Evolutionary conservation across 345 rosid genomes (phyloP).

Genomic region (Crucihimalaya himalaica): DNA sequence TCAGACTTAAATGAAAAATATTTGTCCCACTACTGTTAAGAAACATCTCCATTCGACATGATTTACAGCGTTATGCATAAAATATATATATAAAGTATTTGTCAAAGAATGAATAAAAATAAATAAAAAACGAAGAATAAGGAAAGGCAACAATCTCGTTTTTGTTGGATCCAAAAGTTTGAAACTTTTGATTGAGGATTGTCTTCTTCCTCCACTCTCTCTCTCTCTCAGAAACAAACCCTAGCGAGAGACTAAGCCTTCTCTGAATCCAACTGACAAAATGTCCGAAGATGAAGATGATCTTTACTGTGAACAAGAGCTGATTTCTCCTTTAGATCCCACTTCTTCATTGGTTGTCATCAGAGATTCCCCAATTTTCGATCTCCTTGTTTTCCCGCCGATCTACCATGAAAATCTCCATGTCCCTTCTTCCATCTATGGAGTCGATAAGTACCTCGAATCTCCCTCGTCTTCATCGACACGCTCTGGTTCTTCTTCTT

Average conservation of each 20-base stretch:
- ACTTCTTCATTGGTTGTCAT: constrained; percentile 46
- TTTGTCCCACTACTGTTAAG: background rate
- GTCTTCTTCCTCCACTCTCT: background rate
- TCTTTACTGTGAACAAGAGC: background rate
- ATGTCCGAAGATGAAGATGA: constrained; percentile 36
- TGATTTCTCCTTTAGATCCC: background rate
- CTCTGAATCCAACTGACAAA: background rate
- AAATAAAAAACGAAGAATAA: background rate
- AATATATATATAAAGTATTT: too few relatives aligned
- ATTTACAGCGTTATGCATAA: too few relatives aligned
- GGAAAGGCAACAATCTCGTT: background rate
- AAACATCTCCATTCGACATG: background rate
- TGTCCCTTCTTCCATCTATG: constrained; percentile 24
- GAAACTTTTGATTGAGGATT: constrained; percentile 11
- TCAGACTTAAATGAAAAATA: background rate
- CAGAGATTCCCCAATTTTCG: constrained; percentile 42
- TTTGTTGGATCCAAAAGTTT: constrained; percentile 17
- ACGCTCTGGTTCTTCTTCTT: constrained; percentile 34
- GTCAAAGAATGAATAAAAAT: too few relatives aligned
- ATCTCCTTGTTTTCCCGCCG: constrained; percentile 53
- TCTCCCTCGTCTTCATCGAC: constrained; percentile 25
- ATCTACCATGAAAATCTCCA: constrained; percentile 56
- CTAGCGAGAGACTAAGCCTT: background rate
- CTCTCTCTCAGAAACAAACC: constrained; percentile 12
- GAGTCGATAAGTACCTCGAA: background rate